Conservation (phyloP, 345 rosid genomes). For the Hibiscus mutabilis region DNA sequence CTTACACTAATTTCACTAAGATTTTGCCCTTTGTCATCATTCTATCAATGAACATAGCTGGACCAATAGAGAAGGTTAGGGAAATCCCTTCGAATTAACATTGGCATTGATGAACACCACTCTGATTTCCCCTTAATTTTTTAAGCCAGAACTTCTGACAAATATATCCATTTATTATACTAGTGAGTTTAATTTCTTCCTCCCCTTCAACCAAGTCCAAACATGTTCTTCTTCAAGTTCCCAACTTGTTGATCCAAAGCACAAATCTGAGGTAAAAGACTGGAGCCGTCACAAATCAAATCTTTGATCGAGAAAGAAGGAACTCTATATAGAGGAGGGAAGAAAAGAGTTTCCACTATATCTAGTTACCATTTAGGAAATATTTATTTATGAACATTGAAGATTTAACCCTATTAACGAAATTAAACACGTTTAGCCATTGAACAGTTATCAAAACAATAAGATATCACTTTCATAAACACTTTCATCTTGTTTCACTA, state of each 20-base stretch:
- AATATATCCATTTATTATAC: not conserved
- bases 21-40: not conserved
- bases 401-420: not conserved
- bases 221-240: not conserved
- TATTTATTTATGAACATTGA: not conserved
- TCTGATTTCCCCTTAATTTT: not conserved
- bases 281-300: not conserved
- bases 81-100: not conserved
- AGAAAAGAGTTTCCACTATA: not conserved
- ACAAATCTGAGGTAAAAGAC: not conserved
- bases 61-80: not conserved
- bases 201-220: not conserved
- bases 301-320: not conserved
- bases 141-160: not conserved
- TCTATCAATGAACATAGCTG: not conserved
- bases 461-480: not conserved
- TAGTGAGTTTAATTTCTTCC: not conserved
- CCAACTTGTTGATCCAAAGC: not conserved
- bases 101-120: too few species aligned
- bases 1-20: not conserved
- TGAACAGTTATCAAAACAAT: not conserved
- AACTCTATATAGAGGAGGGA: not conserved
- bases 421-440: not conserved
- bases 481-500: not conserved
- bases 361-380: not conserved